Evolutionary conservation across 495 filamentous ascomycete species (phyloP).

Genomic region (Peziza echinospora): DNA sequence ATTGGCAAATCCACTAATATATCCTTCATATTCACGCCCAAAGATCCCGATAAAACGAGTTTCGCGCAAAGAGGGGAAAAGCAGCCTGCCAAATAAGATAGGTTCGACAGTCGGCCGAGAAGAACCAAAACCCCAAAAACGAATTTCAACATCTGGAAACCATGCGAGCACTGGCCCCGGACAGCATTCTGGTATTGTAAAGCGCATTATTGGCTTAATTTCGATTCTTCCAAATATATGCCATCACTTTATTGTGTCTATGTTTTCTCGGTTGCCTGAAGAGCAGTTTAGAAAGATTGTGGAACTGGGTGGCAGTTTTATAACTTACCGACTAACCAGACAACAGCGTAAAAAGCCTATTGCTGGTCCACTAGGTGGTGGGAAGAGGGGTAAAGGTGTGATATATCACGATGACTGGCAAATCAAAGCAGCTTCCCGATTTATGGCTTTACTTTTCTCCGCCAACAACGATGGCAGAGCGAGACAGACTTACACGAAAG

Average conservation of each 20-base stretch:
- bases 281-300: constrained; percentile 47
- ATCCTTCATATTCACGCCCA: constrained; percentile 18
- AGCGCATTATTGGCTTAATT: constrained; percentile 61
- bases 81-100: not conserved
- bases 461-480: constrained; percentile 45
- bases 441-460: constrained; percentile 64
- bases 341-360: constrained; percentile 41
- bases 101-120: no score
- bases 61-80: constrained; percentile 15
- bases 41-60: constrained; percentile 5
- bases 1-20: constrained; percentile 58
- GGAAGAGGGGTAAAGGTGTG: constrained; percentile 28
- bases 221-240: constrained; percentile 55
- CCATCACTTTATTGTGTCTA: constrained; percentile 65
- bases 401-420: constrained; percentile 82
- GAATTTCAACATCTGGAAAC: not conserved
- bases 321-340: constrained; percentile 59
- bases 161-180: constrained; percentile 22
- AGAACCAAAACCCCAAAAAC: constrained; percentile 1
- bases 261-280: constrained; percentile 56
- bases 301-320: constrained; percentile 55
- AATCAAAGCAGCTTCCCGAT: constrained; percentile 55
- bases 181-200: constrained; percentile 64
- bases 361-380: not conserved
- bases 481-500: constrained; percentile 18